Evolutionary conservation across 805 yeast species (phyloP).

Genomic region (Ogataea dorogensis): DNA sequence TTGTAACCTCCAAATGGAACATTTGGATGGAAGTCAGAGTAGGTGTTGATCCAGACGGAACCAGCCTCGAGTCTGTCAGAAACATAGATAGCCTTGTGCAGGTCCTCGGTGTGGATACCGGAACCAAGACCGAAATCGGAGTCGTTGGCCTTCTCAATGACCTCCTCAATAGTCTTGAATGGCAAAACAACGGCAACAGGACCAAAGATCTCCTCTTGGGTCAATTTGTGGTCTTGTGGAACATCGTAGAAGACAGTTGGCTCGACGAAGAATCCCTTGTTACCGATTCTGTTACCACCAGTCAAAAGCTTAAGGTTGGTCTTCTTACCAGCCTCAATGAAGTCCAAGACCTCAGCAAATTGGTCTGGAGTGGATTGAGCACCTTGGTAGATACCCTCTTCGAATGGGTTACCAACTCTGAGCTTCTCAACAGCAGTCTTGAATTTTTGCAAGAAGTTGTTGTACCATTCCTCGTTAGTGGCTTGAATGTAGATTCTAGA

Average conservation of each 20-base stretch:
- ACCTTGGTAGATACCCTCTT: conserved; percentile 67
- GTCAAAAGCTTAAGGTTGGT: conserved; percentile 71
- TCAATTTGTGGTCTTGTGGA: conserved; percentile 67
- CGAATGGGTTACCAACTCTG: conserved; percentile 80
- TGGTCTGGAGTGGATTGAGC: conserved; percentile 72
- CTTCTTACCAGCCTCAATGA: conserved; percentile 59
- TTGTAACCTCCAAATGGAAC: conserved; percentile 75
- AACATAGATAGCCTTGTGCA: conserved; percentile 64
- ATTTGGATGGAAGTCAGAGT: conserved; percentile 63
- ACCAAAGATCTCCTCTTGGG: conserved; percentile 89
- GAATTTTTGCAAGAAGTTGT: conserved; percentile 59
- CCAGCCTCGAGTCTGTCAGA: conserved; percentile 72
- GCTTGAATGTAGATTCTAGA: conserved; percentile 79
- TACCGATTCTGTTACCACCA: conserved; percentile 78
- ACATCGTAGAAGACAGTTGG: conserved; percentile 91
- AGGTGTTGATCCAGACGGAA: conserved; percentile 78
- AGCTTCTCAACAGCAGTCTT: conserved; percentile 45
- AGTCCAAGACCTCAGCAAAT: conserved; percentile 60
- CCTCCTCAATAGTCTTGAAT: conserved; percentile 73
- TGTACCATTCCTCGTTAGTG: conserved; percentile 56
- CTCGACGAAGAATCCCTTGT: conserved; percentile 67
- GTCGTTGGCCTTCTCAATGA: conserved; percentile 69
- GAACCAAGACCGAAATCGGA: conserved; percentile 85
- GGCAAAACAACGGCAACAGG: conserved; percentile 79
- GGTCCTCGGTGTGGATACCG: conserved; percentile 73